Evolutionary conservation across 192 early-diverging fungal genomes (phyloP).

Genomic region (Umbelopsis sp.): DNA sequence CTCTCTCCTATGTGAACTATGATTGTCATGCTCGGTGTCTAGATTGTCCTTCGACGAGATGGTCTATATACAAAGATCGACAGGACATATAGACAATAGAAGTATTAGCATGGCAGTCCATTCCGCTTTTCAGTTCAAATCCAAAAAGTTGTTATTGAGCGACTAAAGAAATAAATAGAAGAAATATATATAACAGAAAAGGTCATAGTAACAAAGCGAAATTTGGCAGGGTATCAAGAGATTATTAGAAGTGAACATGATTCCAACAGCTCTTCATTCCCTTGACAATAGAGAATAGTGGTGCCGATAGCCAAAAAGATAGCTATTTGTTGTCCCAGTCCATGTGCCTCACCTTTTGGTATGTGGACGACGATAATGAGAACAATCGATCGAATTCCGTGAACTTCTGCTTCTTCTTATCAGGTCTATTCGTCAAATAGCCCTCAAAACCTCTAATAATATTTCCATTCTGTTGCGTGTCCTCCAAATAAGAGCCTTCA

Average conservation of each 20-base stretch:
- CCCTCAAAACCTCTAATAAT: constrained; percentile 89
- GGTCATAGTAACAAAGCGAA: not conserved
- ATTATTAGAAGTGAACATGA: not conserved
- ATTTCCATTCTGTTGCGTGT: constrained; percentile 82
- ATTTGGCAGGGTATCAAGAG: not conserved
- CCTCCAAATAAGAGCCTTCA: constrained; percentile 90
- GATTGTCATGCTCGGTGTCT: constrained; percentile 29
- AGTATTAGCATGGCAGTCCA: not conserved
- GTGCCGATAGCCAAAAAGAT: not conserved
- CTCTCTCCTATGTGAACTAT: not conserved
- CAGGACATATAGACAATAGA: too few species aligned
- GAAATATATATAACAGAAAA: not conserved
- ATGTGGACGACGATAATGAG: constrained; percentile 63
- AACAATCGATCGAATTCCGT: constrained; percentile 84
- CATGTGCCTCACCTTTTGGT: constrained; percentile 40
- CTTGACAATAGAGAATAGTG: too few species aligned
- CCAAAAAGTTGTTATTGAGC: not conserved
- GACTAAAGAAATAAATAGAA: not conserved
- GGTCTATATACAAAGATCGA: too few species aligned
- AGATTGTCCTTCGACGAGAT: constrained; percentile 35
- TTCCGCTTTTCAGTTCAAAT: not conserved
- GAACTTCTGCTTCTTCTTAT: constrained; percentile 69
- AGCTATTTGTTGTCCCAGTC: constrained; percentile 16
- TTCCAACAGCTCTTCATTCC: too few species aligned
- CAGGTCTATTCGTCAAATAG: constrained; percentile 68